Evolutionary conservation across 192 early-diverging fungal genomes (phyloP).

Genomic region (Allomyces arbusculus): DNA sequence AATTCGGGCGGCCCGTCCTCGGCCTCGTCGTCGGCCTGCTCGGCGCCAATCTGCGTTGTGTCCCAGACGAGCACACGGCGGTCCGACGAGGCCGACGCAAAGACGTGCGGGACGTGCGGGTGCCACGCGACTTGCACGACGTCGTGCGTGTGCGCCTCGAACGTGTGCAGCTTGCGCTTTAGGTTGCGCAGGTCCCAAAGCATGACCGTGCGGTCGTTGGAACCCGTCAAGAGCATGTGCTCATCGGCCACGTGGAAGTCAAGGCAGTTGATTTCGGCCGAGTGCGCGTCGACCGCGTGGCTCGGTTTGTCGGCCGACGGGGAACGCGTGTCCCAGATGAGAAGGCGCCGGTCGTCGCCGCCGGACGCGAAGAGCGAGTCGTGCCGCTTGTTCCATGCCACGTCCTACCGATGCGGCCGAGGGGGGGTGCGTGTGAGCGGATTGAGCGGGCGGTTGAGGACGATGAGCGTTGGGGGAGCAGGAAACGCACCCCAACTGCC

Average conservation of each 20-base stretch:
- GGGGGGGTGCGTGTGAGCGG: too few relatives aligned
- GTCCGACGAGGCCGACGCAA: conserved; percentile 79
- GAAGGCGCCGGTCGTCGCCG: conserved; percentile 79
- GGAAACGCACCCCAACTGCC: conserved; percentile 50
- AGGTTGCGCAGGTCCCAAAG: conserved; percentile 95
- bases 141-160: conserved; percentile 78
- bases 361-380: conserved; percentile 86
- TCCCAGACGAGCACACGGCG: conserved; percentile 90
- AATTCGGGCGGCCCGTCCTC: conserved; percentile 95
- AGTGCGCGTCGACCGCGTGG: conserved; percentile 61
- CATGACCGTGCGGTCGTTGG: conserved; percentile 77
- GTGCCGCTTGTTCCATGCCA: conserved; percentile 74
- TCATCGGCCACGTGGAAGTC: conserved; percentile 83
- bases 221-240: conserved; percentile 77
- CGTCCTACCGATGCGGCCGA: conserved; percentile 46
- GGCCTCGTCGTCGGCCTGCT: conserved; percentile 85
- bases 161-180: conserved; percentile 57
- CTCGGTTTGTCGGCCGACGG: conserved; percentile 35
- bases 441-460: too few relatives aligned
- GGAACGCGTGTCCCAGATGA: conserved; percentile 93
- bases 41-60: conserved; percentile 75
- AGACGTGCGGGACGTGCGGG: conserved; percentile 72
- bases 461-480: too few relatives aligned
- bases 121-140: conserved; percentile 86
- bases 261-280: conserved; percentile 82